Base-by-base conservation (phyloP, 805 yeast species). In the Starmerella bombi region DNA sequence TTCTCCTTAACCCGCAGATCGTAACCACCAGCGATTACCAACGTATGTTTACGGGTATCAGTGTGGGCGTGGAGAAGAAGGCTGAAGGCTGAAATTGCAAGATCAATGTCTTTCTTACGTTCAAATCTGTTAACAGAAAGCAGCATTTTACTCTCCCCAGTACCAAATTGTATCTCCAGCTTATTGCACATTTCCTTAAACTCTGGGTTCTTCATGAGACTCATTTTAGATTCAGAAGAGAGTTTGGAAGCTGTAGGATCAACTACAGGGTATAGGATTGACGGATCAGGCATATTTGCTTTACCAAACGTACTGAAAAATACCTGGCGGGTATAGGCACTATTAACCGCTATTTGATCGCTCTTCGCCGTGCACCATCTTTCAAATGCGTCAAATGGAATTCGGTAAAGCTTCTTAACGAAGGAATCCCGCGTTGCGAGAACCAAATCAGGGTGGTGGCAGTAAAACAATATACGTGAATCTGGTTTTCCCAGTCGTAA, bases 371-470 rank as follows among this genome's bases (percentile, higher is more conserved):
- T 84, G 2, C 93, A 71, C 61, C 80, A 67, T 50, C 82, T 84
- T 60, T 91, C 99, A 18, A 80, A 61, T n/a, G 62, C 50, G 59
- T 91, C 94, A 59, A 91, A 88, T 1, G 94, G 91, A 3, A 70
- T 38, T 46, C 99, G 66, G 60, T 91, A 91, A 0, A 80, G 37
- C 44, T 61, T 63, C 52, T 84, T 77, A 7, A 79, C 21, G 1
- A 67, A 21, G 2, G 77, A 63, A 3, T 69, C 63, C 39, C 77
- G 77, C 16, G 64, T 63, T 0, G 94, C 78, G 32, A 88, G 63
- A 36, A 79, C 65, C 55, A 80, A 79, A 59, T 91, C 99, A 0
- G 99, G 98, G 59, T 88, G 88, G 63, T 91, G 99, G 54, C 98
- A 86, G 59, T 91, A 91, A 56, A 88, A 91, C 38, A 91, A 61